Conservation (phyloP, 2,329 filamentous ascomycete species). For the Fusarium sp. region DNA sequence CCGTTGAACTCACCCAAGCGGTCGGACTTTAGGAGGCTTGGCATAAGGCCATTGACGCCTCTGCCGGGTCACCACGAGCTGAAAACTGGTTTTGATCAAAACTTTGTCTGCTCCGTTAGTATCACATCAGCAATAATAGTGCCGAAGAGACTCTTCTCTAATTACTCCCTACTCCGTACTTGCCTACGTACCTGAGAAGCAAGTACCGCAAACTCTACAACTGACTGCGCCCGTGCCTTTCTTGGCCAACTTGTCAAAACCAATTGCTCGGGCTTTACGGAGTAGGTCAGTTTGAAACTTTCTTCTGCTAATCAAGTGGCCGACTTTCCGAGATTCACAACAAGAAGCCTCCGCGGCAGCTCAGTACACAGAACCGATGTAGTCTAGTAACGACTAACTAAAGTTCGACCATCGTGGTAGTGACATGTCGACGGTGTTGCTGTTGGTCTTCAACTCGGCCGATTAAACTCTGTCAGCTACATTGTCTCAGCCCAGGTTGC, state of each 20-base stretch:
- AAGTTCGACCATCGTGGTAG: slow-evolving; percentile 24
- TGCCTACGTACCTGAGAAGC: neutral
- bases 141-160: neutral
- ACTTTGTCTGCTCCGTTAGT: neutral
- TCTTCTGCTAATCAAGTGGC: neutral
- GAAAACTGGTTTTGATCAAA: slow-evolving; percentile 28
- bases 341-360: slow-evolving; percentile 3
- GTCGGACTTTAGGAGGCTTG: slow-evolving; percentile 37
- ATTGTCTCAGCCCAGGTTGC: slow-evolving; percentile 19
- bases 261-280: slow-evolving; percentile 23
- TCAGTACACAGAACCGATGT: slow-evolving; percentile 1
- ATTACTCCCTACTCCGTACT: neutral
- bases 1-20: slow-evolving; percentile 31
- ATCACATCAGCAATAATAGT: slow-evolving; percentile 6
- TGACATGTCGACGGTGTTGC: slow-evolving; percentile 24
- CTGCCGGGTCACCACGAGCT: slow-evolving; percentile 27
- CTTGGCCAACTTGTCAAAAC: slow-evolving; percentile 21
- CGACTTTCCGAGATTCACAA: neutral
- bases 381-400: neutral
- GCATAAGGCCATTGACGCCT: slow-evolving; percentile 16
- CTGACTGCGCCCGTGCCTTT: slow-evolving; percentile 23
- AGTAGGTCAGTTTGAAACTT: slow-evolving; percentile 1
- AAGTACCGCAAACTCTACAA: slow-evolving; percentile 13
- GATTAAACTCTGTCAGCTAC: slow-evolving; percentile 23
- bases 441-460: neutral